Base-by-base conservation (phyloP, 176 grass and related monocot species). In the Zizania latifolia region DNA sequence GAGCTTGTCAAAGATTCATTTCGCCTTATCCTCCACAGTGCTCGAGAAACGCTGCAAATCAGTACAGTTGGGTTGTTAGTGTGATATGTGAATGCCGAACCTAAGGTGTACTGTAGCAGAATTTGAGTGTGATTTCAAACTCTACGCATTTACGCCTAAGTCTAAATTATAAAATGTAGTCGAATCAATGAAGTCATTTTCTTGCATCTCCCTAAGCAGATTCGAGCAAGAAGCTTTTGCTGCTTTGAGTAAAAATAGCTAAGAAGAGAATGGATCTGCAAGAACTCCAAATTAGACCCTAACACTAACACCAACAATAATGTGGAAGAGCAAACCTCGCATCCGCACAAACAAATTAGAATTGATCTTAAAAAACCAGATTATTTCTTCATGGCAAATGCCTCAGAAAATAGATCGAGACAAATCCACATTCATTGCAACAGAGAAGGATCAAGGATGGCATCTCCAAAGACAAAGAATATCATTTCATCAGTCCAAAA, bases 1-100 rank as follows among this genome's bases (percentile, higher is more conserved):
- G 36, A 99, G 86, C 85, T 99, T 99, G 77, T 99, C 95, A 70
- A 99, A 99, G 1, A 94, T 82, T 92, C 95, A 94, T 77, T 99
- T 99, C 9, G 95, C 95, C 86, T 94, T 99, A 84, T 86, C 92
- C 83, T 99, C 95, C 38, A 99, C 86, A 55, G 91, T 94, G 89
- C 51, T 92, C 2, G 91, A 92, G 48, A 99, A 75, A 57, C 87
- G 86, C 95, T 99, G 89, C 62, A 71, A 62, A 62, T 86, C 33
- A 82, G 26, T 81, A 57, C 10, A 17, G 53, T 64, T 59, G 55
- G 16, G 3, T 38, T 45, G 31, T 75, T 6, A 62, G 44, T 63
- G 23, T 30, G 40, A 28, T 37, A 36, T 61, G 62, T 29, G 51
- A 71, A 30, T 17, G 58, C 63, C 61, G 10, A 65, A 81, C 30